Evolutionary conservation across 495 filamentous ascomycete genomes (phyloP), one percentile per base, ranked within the genome.

Genomic region (Penicillium alfredii): DNA sequence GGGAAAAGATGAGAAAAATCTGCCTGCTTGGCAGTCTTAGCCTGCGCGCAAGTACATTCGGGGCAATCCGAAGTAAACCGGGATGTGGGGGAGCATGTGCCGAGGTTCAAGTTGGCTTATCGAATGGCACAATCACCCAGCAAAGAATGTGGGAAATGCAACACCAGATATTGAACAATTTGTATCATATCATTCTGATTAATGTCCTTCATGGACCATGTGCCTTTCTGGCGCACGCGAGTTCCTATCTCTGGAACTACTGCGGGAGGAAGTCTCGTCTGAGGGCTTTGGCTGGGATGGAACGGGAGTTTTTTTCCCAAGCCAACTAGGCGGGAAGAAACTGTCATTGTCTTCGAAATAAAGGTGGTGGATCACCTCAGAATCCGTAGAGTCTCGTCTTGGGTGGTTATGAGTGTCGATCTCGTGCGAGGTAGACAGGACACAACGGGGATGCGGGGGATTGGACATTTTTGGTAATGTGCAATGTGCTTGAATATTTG

Each of bases 281-380:
- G 49, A 47, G 6, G 14, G 38, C 18, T 12, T 5, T 18, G 1
- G 8, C 32, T 15, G 4, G 6, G 17, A 12, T 35, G 23, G 23
- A 5, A 14, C 13, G 26, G 26, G 43, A 7, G 37, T 43, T 7
- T 58, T 44, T 33, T 57, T 44, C 1, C 59, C 58, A 8, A 64
- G 33, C 53, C 53, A 56, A 24, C 22, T 49, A 6, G 63, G 63
- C n/a, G 63, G 59, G 20, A 68, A 68, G 40, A 68, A 68, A 30
- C 55, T 51, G 15, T 58, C 60, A 35, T 68, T 64, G 28, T 68
- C 63, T 31, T 68, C 63, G 16, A 60, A 66, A 31, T 64, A 58
- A 9, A 64, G 61, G 40, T 59, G 50, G 46, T 68, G 63, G 26
- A 44, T 35, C n/a, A 50, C 22, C n/a, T 51, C 39, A 3, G 45